A percentile compares a stretch with the other conserved stretches of the same genome.
Evolutionary conservation across 176 grass and related monocot genomes (phyloP).

Genomic region (Melocanna baccifera): DNA sequence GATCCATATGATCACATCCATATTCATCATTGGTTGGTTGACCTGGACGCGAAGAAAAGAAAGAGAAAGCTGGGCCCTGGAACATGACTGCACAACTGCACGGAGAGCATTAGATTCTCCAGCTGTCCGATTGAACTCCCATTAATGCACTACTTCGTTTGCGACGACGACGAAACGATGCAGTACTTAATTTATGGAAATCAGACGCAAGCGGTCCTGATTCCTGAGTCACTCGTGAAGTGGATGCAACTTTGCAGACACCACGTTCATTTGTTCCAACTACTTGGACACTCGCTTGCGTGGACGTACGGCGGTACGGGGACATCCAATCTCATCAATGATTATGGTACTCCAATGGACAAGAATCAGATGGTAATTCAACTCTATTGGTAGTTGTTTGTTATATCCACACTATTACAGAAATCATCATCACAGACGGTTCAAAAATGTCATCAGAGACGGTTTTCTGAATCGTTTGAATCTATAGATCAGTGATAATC

Average conservation of each 20-base stretch:
- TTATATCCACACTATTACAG: too few relatives aligned
- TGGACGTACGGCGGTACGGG: not conserved
- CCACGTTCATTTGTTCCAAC: constrained; percentile 6
- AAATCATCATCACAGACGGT: too few relatives aligned
- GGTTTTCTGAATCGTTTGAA: too few relatives aligned
- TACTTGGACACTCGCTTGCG: not conserved
- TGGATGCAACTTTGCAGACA: not conserved
- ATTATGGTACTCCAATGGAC: not conserved
- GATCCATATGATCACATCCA: not conserved
- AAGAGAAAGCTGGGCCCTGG: not conserved
- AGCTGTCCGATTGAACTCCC: not conserved
- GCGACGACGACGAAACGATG: not conserved
- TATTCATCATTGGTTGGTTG: not conserved
- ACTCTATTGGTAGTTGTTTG: not conserved
- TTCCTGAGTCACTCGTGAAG: not conserved
- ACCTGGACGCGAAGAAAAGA: constrained; percentile 8
- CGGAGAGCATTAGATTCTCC: not conserved
- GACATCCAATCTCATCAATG: not conserved
- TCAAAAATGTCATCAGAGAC: too few relatives aligned
- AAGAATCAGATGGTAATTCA: not conserved
- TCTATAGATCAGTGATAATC: too few relatives aligned
- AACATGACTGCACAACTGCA: not conserved
- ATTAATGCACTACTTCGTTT: not conserved
- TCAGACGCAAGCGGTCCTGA: not conserved
- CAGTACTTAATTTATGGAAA: not conserved